Conservation (phyloP, 2,329 filamentous ascomycete species). For the Coniella lustricola region DNA sequence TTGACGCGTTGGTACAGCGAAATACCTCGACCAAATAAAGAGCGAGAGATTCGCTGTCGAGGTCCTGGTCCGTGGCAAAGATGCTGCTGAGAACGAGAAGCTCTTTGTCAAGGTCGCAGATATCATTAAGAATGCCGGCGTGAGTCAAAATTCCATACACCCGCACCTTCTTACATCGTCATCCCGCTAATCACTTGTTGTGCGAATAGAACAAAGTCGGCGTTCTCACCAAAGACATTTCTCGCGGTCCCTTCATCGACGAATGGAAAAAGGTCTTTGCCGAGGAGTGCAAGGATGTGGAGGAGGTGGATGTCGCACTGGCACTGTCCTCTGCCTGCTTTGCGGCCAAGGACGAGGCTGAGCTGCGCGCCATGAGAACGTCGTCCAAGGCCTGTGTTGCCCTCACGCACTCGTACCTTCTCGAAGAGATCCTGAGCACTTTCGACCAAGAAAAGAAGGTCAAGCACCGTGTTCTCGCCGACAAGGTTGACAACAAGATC, state of each 20-base stretch:
- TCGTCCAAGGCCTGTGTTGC: constrained; percentile 91
- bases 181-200: background rate
- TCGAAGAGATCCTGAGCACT: constrained; percentile 96
- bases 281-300: constrained; percentile 74
- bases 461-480: constrained; percentile 77
- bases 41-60: constrained; percentile 89
- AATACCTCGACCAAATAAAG: constrained; percentile 87
- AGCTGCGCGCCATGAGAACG: constrained; percentile 88
- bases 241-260: constrained; percentile 82
- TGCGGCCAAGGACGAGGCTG: constrained; percentile 89
- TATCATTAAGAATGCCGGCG: constrained; percentile 78
- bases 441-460: constrained; percentile 97
- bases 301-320: constrained; percentile 78
- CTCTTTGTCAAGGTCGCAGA: constrained; percentile 79
- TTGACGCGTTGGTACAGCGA: constrained; percentile 52
- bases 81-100: constrained; percentile 84
- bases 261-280: constrained; percentile 87
- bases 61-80: constrained; percentile 85
- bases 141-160: constrained; percentile 39
- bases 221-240: constrained; percentile 74
- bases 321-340: constrained; percentile 80
- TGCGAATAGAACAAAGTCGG: constrained; percentile 74
- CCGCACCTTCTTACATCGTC: background rate
- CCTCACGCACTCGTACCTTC: constrained; percentile 91
- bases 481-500: constrained; percentile 84